Percentiles rank a stretch among this genome's conserved stretches.
Evolutionary conservation across 169 alveolate species (phyloP).

Genomic region (Babesia ovis): DNA sequence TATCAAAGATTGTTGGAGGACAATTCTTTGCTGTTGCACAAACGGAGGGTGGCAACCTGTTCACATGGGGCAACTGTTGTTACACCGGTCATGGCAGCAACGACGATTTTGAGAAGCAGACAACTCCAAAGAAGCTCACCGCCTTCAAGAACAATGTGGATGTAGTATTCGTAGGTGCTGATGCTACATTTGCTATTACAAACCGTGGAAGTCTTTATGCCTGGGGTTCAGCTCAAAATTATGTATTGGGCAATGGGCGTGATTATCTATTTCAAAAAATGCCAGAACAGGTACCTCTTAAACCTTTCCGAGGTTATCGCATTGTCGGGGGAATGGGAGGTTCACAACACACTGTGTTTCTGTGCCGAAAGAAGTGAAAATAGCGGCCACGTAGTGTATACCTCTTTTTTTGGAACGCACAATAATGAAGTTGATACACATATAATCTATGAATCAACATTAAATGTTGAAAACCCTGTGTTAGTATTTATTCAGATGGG

Average conservation of each 20-base stretch:
- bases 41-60: conserved; percentile 73
- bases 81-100: conserved; percentile 42
- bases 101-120: conserved; percentile 23
- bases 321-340: conserved; percentile 59
- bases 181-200: conserved; percentile 39
- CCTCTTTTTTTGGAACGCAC: no score
- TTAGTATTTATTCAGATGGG: not conserved
- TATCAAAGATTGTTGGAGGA: conserved; percentile 79
- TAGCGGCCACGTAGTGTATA: no score
- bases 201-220: conserved; percentile 34
- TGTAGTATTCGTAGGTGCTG: conserved; percentile 56
- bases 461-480: not conserved
- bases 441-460: not conserved
- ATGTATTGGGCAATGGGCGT: conserved; percentile 63
- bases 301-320: conserved; percentile 7
- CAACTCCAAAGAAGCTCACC: conserved; percentile 28
- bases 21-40: conserved; percentile 81
- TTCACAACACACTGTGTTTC: conserved; percentile 67
- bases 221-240: conserved; percentile 72
- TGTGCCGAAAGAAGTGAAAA: conserved; percentile 19
- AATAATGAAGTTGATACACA: not conserved
- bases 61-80: conserved; percentile 78
- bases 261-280: conserved; percentile 43
- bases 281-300: conserved; percentile 30
- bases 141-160: conserved; percentile 15